Evolutionary conservation across 805 yeast species (phyloP).

Genomic region (Scheffersomyces coipomensis): DNA sequence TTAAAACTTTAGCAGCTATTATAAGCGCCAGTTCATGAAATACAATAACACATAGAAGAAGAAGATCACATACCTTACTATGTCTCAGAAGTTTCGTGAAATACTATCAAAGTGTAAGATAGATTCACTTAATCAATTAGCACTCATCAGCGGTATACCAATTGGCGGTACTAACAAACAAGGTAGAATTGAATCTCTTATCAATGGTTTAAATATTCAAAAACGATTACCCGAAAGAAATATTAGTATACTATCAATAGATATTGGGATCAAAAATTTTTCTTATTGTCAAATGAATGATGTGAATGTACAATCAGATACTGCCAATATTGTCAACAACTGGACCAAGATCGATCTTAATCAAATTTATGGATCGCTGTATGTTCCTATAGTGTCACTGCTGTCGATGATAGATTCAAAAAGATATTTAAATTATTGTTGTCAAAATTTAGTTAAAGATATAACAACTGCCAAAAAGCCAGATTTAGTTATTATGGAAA

Average conservation of each 20-base stretch:
- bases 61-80: too few relatives aligned
- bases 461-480: conserved; percentile 13
- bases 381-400: conserved; percentile 5
- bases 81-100: not conserved
- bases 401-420: conserved; percentile 22
- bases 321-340: conserved; percentile 7
- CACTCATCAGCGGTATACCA: not conserved
- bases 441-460: conserved; percentile 16
- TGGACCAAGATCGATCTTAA: conserved; percentile 30
- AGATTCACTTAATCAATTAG: not conserved
- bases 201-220: not conserved
- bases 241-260: conserved; percentile 23
- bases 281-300: conserved; percentile 28
- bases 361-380: conserved; percentile 8
- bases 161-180: not conserved
- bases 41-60: too few relatives aligned
- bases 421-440: conserved; percentile 20
- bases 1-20: too few relatives aligned
- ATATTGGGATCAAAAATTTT: conserved; percentile 42
- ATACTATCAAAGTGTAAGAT: not conserved
- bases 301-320: not conserved
- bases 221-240: not conserved
- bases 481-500: conserved; percentile 32
- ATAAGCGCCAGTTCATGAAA: too few relatives aligned
- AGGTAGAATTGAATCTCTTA: not conserved